phyloP scores from a whole-genome alignment of 2,329 filamentous ascomycete species.

The Westerdykella ornata region DNA sequence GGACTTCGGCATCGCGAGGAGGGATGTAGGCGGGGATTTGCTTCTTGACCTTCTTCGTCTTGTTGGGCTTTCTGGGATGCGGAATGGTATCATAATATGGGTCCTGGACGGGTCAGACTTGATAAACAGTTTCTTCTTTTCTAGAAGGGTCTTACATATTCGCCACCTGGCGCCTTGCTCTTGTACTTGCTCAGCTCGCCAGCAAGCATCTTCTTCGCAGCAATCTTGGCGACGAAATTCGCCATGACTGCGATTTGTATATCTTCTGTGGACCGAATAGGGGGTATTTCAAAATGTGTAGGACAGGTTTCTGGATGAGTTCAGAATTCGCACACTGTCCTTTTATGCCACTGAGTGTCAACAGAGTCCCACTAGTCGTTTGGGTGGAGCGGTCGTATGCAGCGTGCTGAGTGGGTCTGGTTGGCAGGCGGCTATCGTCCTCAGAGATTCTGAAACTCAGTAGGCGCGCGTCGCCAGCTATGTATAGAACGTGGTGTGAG shows the following conservation, averaged over 20 bases:
- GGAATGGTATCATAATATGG: slow-evolving; percentile 82
- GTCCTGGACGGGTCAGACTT: no score
- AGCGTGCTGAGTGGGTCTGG: slow-evolving; percentile 16
- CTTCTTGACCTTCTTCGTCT: slow-evolving; percentile 77
- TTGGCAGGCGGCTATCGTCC: slow-evolving; percentile 26
- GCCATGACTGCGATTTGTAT: slow-evolving; percentile 37
- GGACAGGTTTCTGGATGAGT: background rate
- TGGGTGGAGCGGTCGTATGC: slow-evolving; percentile 2
- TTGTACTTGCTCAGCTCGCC: slow-evolving; percentile 45
- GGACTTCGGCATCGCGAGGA: slow-evolving; percentile 69
- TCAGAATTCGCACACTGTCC: background rate
- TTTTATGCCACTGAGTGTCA: background rate
- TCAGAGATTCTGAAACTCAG: slow-evolving; percentile 31
- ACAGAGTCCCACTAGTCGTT: background rate
- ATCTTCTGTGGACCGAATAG: background rate
- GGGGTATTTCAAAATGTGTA: slow-evolving; percentile 2
- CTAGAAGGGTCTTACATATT: slow-evolving; percentile 34
- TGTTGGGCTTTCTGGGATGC: slow-evolving; percentile 64
- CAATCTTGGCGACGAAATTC: slow-evolving; percentile 42
- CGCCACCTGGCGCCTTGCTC: slow-evolving; percentile 37
- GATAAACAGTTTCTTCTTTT: no score
- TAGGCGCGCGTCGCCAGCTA: slow-evolving; percentile 32
- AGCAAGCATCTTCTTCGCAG: slow-evolving; percentile 45
- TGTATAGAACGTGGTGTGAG: slow-evolving; percentile 25
- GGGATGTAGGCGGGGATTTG: slow-evolving; percentile 77